Evolutionary conservation across 164 flowering plant genomes (phyloP), one percentile per base, ranked within the genome.

Genomic region (Umbilicus rupestris): DNA sequence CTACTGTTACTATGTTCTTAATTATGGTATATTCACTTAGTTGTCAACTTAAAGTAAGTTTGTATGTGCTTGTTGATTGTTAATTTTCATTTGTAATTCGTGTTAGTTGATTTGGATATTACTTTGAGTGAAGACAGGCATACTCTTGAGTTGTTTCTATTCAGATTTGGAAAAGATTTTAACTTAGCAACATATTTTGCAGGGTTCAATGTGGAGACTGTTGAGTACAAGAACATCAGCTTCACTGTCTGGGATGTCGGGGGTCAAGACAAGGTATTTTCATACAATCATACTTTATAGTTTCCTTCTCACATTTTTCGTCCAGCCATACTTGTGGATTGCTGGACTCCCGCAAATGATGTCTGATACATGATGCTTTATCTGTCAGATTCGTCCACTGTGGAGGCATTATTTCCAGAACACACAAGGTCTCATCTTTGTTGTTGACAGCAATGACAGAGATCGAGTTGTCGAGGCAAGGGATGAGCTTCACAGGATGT

Each of bases 181-280:
- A 41, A 28, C 37, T 19, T 14, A 58, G 50, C 22, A 44, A 26
- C 19, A 60, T 70, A 20, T 15, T 72, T 75, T 71, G 66, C 81
- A 84, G 89, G 89, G 39, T 87, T 87, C 69, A 83, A 85, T 77
- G 86, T 87, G 68, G 89, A 85, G 76, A 87, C 90, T 39, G 86
- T 87, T 46, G 89, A 87, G 65, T 87, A 85, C 71, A 87, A 87
- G 79, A 85, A 87, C 78, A 82, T 85, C 69, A 84, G 90, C 83
- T 85, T 85, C 76, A 85, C 90, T 17, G 90, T 87, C 5, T 85
- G 88, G 90, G 90, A 87, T 83, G 90, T 85, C 55, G 90, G 93
- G 31, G 90, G 90, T 71, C 88, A 85, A 69, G 90, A 85, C 77
- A 87, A 85, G 86, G 93, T 85, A 31, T 60, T 8, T 15, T 11